These are phyloP conservation scores for Mortierella sp. DNA, from an alignment of 371 early-diverging fungal genomes.

Conservation along the genomic window DNA sequence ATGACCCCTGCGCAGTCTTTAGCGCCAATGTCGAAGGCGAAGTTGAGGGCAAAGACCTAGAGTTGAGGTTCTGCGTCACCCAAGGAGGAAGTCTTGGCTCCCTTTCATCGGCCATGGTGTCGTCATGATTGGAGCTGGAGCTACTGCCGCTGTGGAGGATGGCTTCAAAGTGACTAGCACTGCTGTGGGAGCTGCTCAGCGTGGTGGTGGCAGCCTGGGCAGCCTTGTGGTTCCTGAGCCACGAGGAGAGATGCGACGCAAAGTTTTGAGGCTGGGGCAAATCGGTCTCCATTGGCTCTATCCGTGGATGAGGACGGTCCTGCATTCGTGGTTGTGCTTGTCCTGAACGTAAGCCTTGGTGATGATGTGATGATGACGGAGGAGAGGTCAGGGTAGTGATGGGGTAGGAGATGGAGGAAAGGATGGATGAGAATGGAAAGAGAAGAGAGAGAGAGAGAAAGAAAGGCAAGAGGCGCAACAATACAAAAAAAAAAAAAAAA, in stretches of 20 bases:
- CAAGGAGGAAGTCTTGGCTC: slow-evolving; percentile 22
- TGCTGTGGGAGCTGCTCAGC: background rate
- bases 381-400: background rate
- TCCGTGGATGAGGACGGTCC: background rate
- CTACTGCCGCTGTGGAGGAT: too few species aligned
- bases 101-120: background rate
- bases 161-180: too few species aligned
- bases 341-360: too few species aligned
- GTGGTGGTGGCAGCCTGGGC: slow-evolving; percentile 8
- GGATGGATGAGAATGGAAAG: slow-evolving; percentile 1
- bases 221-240: slow-evolving; percentile 32
- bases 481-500: background rate
- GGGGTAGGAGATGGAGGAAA: too few species aligned
- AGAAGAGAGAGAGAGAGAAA: background rate
- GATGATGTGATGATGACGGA: too few species aligned
- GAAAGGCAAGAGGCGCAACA: background rate
- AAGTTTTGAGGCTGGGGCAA: slow-evolving; percentile 7
- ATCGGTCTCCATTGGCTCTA: background rate
- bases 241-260: slow-evolving; percentile 17
- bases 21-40: background rate
- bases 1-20: background rate
- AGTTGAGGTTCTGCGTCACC: slow-evolving; percentile 19
- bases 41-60: background rate
- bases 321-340: slow-evolving; percentile 1
- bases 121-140: background rate